phyloP scores from a whole-genome alignment of 495 filamentous ascomycete species.

The Penicillium goetzii region DNA sequence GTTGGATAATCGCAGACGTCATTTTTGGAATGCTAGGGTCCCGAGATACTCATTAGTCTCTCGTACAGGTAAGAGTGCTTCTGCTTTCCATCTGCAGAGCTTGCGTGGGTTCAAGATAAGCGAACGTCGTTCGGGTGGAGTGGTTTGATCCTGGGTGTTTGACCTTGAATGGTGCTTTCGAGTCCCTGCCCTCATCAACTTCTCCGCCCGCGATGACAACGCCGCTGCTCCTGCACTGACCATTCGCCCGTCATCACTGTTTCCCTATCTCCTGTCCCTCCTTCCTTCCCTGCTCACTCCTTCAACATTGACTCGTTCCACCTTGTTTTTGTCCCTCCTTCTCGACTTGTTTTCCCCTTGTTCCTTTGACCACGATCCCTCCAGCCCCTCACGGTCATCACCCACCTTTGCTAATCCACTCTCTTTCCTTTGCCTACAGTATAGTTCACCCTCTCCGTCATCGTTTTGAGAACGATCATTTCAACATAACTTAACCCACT shows the following conservation, averaged over 20 bases:
- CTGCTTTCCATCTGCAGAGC: not conserved
- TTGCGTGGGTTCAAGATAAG: not conserved
- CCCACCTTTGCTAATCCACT: constrained; percentile 34
- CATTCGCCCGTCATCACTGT: constrained; percentile 19
- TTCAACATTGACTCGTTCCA: constrained; percentile 11
- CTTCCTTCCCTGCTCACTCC: constrained; percentile 8
- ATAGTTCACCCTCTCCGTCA: constrained; percentile 32
- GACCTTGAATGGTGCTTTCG: constrained; percentile 21
- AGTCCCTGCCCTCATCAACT: constrained; percentile 29
- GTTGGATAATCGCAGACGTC: constrained; percentile 32
- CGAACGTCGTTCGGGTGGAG: not conserved
- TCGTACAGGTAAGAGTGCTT: constrained; percentile 34
- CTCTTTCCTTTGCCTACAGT: constrained; percentile 31
- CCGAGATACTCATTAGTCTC: constrained; percentile 28
- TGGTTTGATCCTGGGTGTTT: not conserved
- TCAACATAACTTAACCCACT: constrained; percentile 26
- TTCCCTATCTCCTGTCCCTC: constrained; percentile 19
- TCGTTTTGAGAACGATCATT: constrained; percentile 27
- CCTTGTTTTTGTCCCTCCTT: constrained; percentile 5
- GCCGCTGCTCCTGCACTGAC: constrained; percentile 5
- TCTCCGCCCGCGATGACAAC: constrained; percentile 32
- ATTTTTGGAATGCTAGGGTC: constrained; percentile 37
- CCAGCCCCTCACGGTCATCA: not conserved
- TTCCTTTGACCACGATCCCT: constrained; percentile 12
- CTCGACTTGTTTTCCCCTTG: not conserved